Evolutionary conservation across 768 basidiomycete species (phyloP).

Genomic region (Trametes gibbosa): DNA sequence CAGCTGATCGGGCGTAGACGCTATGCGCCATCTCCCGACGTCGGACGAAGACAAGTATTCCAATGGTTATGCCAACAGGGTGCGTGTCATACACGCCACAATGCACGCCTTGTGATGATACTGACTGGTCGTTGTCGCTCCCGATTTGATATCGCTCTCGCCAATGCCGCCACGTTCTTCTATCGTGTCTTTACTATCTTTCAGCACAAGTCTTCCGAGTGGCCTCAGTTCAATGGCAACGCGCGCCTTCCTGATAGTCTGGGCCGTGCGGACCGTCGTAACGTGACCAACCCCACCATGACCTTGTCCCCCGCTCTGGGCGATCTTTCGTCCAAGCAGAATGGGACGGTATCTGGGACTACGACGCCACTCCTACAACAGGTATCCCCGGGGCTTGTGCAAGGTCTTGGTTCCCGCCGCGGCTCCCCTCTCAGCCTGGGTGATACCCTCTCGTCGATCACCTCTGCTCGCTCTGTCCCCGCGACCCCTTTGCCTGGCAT

Average conservation of each 20-base stretch:
- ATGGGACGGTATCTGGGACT: constrained; percentile 52
- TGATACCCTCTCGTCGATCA: constrained; percentile 56
- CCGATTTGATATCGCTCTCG: too few relatives aligned
- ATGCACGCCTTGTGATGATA: not conserved
- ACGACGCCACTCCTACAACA: constrained; percentile 65
- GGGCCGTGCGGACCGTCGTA: constrained; percentile 60
- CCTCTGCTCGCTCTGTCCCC: constrained; percentile 74
- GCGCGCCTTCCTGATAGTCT: constrained; percentile 60
- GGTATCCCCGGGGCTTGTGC: constrained; percentile 48
- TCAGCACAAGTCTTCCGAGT: constrained; percentile 81
- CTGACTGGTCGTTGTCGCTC: too few relatives aligned
- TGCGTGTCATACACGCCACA: constrained; percentile 29
- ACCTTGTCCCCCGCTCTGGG: constrained; percentile 56
- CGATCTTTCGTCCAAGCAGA: constrained; percentile 45
- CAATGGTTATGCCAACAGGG: constrained; percentile 62
- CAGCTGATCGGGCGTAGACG: constrained; percentile 48
- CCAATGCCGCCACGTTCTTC: constrained; percentile 66
- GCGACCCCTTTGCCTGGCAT: constrained; percentile 69
- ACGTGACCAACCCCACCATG: constrained; percentile 71
- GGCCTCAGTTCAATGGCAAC: constrained; percentile 83
- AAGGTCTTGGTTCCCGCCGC: constrained; percentile 58
- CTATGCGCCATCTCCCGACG: constrained; percentile 83
- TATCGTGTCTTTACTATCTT: constrained; percentile 68
- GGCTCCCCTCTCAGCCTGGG: constrained; percentile 69
- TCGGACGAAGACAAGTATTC: constrained; percentile 88